Evolutionary conservation across 306 rosid species (phyloP), one percentile per base, ranked within the genome.

Genomic region (Vigna mungo): DNA sequence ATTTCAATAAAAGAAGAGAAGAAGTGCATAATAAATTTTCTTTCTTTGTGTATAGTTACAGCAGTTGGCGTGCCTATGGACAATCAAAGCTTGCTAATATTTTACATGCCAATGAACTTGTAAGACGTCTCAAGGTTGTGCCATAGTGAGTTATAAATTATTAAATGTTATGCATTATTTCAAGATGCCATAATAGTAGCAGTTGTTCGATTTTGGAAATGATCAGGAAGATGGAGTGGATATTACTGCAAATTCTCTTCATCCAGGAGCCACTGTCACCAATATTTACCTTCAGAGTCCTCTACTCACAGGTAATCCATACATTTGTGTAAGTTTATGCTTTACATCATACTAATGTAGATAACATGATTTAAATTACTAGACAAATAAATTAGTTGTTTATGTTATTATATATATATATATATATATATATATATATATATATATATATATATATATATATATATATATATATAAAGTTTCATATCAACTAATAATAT

Each of bases 171-270:
- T 30, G 5, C 0, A 30, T 30, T 30, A 30, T 30, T 30, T 3
- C 34, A 30, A 30, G 5, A 30, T 30, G 34, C 34, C 1, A 30
- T 30, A 30, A 30, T 30, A 4, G 34, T 30, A 30, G 34, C 34
- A 30, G 4, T 30, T 30, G 34, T 30, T 30, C 4, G 34, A 30
- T 30, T 30, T 30, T 30, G 34, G 5, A 30, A 30, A 0, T 34
- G 6, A 59, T 60, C 91, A 92, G 98, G 96, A 85, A 84, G 91
- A 87, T 14, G 87, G 83, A 12, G 80, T 73, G 32, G 72, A 88
- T 53, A 81, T 90, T 74, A 90, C 91, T 10, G 97, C 89, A 51
- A 95, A 95, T 86, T 88, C 97, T 61, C 90, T 95, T 86, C 98
- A 95, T 75, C 98, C 97, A 0, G 98, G 98, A 70, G 55, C 51